Base-by-base conservation (phyloP, 192 early-diverging fungal species). In the Coemansia sp. region DNA sequence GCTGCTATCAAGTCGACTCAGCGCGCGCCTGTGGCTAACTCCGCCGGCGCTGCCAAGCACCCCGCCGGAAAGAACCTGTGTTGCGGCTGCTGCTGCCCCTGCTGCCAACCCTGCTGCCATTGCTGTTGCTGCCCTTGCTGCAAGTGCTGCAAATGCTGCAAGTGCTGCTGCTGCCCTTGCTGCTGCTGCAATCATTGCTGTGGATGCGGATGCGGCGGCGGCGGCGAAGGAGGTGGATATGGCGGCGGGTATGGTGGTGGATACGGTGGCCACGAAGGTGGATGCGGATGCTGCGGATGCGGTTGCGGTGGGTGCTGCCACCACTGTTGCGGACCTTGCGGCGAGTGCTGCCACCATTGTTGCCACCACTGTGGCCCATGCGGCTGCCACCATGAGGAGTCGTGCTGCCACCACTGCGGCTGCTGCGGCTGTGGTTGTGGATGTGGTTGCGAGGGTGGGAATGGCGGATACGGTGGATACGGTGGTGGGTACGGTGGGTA, bases 111-210 rank as follows among this genome's bases (percentile, higher is more conserved):
- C 41, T 78, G 77, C 68, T 63, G 72, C 55, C 70, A 67, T n/a
- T 81, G 79, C 71, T 70, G 68, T 55, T 73, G 73, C 66, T 69
- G 70, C 66, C 69, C 65, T 22, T 79, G 77, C 65, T 70, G 72
- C 72, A 68, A 74, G 34, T 75, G 79, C 66, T 55, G 70, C 79
- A 81, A 80, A 66, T 76, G 75, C 63, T 81, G 79, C 67, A 75
- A 82, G 66, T 77, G 74, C 67, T 82, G 79, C 69, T n/a, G 68
- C 31, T 40, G 76, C 22, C 75, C 75, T 1, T 59, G 65, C 41
- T 82, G 79, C 75, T 74, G 79, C 75, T 74, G 75, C 75, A 34
- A 82, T 47, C 65, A 82, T 11, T 31, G 65, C 33, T 73, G 77
- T 31, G 44, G 51, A 1, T 20, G 40, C 31, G 41, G 61, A 8